Evolutionary conservation across 768 basidiomycete genomes (phyloP).

Genomic region (Suillus hirtellus): DNA sequence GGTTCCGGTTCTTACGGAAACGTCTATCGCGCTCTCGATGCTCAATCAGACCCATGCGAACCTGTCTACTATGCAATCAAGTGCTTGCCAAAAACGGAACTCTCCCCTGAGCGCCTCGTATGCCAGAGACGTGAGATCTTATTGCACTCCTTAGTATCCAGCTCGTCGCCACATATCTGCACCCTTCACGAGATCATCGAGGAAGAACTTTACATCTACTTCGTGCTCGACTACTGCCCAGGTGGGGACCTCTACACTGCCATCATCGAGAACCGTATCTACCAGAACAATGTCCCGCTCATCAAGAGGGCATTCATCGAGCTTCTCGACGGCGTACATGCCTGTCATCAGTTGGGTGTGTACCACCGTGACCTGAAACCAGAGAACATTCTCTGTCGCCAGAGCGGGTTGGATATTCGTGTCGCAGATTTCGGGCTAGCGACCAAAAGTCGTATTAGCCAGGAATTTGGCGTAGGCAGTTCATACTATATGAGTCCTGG

Average conservation of each 20-base stretch:
- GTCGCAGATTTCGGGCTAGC: constrained; percentile 82
- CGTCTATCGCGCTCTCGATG: constrained; percentile 72
- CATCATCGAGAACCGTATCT: constrained; percentile 58
- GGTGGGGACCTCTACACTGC: constrained; percentile 72
- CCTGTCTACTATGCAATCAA: constrained; percentile 68
- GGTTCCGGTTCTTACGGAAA: constrained; percentile 78
- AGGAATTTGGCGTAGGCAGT: constrained; percentile 60
- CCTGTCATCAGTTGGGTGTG: constrained; percentile 69
- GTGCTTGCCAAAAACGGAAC: constrained; percentile 61
- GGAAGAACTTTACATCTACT: constrained; percentile 62
- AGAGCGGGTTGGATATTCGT: constrained; percentile 51
- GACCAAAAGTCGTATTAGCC: constrained; percentile 44
- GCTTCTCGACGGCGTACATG: constrained; percentile 74
- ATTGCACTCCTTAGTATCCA: constrained; percentile 52
- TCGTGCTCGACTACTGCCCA: constrained; percentile 58
- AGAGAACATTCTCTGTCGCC: constrained; percentile 70
- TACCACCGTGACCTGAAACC: constrained; percentile 90
- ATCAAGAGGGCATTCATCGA: constrained; percentile 74
- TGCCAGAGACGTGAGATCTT: constrained; percentile 71
- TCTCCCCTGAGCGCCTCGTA: constrained; percentile 53
- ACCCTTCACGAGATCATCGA: constrained; percentile 64
- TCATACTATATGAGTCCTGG: constrained; percentile 73
- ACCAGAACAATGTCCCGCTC: constrained; percentile 56
- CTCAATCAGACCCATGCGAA: constrained; percentile 36
- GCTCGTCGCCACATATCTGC: constrained; percentile 61